A percentile compares a stretch with the other conserved stretches of the same genome.
Evolutionary conservation across 1,139 yeast genomes (phyloP).

Genomic region (Magnusiomyces clavatus): DNA sequence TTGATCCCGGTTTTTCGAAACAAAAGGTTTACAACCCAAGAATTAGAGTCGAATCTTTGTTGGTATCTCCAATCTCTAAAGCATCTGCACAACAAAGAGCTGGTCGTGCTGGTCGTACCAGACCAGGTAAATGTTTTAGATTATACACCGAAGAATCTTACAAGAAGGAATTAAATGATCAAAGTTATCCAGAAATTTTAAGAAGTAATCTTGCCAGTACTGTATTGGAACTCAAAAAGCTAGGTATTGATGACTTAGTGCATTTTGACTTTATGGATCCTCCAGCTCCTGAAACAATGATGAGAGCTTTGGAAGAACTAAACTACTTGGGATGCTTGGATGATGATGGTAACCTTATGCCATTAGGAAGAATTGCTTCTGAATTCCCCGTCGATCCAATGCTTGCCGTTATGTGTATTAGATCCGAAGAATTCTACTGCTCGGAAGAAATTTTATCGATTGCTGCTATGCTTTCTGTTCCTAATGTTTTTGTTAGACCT

Average conservation of each 20-base stretch:
- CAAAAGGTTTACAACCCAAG: constrained; percentile 97
- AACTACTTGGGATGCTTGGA: constrained; percentile 84
- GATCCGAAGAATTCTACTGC: constrained; percentile 77
- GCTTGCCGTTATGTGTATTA: constrained; percentile 87
- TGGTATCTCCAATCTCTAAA: constrained; percentile 93
- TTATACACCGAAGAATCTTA: constrained; percentile 95
- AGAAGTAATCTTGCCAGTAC: constrained; percentile 88
- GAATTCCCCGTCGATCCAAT: constrained; percentile 95
- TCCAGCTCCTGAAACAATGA: constrained; percentile 99
- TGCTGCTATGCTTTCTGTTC: constrained; percentile 87
- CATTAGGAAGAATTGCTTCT: constrained; percentile 82
- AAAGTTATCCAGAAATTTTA: constrained; percentile 91
- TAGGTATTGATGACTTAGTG: constrained; percentile 92
- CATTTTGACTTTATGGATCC: constrained; percentile 99
- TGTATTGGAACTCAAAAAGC: constrained; percentile 83
- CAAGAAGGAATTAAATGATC: constrained; percentile 87
- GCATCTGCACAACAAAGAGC: constrained; percentile 98
- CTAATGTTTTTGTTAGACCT: constrained; percentile 91
- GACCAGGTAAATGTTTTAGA: constrained; percentile 97
- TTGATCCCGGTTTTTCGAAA: constrained; percentile 95
- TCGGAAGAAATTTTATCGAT: constrained; percentile 83
- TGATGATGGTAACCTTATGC: constrained; percentile 85
- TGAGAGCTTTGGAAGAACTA: constrained; percentile 94
- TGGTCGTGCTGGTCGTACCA: constrained; percentile 99
- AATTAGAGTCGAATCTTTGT: constrained; percentile 85